Percentiles rank a stretch among this genome's conserved stretches.
phyloP scores from a whole-genome alignment of 1,284 basidiomycete species.

The Volvariella volvacea region DNA sequence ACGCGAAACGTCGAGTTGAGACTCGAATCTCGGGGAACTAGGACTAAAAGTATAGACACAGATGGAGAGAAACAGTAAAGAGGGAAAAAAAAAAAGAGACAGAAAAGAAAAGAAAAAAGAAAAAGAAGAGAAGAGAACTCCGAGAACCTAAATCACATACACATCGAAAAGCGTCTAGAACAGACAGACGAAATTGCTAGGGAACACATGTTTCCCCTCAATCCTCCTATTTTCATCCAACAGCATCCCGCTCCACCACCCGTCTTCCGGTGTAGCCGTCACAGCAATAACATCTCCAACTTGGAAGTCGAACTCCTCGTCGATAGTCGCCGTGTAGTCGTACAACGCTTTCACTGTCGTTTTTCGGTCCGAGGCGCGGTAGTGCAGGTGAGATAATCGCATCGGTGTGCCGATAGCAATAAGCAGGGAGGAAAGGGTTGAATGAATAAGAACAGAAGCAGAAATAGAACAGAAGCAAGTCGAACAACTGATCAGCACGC shows the following conservation, averaged over 20 bases:
- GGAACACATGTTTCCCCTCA: slow-evolving; percentile 81
- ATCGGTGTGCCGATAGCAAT: no score
- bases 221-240: slow-evolving; percentile 80
- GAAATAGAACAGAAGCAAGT: no score
- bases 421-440: no score
- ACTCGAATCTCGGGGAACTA: no score
- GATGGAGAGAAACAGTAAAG: slow-evolving; percentile 1
- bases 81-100: slow-evolving; percentile 7
- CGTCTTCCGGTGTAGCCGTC: slow-evolving; percentile 86
- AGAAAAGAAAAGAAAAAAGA: slow-evolving; percentile 7
- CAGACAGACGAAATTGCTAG: slow-evolving; percentile 84
- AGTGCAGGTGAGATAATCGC: no score
- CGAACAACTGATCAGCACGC: no score
- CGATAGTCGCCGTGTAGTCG: slow-evolving; percentile 82
- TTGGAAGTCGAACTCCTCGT: slow-evolving; percentile 90
- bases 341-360: slow-evolving; percentile 82
- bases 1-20: no score
- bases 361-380: no score
- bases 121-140: slow-evolving; percentile 8
- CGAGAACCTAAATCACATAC: neutral
- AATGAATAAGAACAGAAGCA: no score
- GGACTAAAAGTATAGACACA: neutral
- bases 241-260: slow-evolving; percentile 89
- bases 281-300: slow-evolving; percentile 90
- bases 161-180: slow-evolving; percentile 32